These are phyloP conservation scores for Rhytidhysteron rufulum DNA, from an alignment of 2,329 filamentous ascomycete genomes.

Conservation along the genomic window DNA sequence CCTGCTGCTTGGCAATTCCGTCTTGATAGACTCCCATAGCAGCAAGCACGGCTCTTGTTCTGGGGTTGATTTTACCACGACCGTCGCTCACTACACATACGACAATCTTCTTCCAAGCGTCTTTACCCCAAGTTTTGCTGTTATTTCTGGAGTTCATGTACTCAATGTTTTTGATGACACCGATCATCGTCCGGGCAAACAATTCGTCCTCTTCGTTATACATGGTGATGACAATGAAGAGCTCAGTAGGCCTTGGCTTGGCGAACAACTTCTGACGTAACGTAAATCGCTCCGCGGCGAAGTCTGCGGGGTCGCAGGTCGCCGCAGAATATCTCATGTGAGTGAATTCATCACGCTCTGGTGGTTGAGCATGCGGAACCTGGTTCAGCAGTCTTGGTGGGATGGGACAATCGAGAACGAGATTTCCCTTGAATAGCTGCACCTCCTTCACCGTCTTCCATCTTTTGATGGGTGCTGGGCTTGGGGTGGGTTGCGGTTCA, in stretches of 20 bases:
- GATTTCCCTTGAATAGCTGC: slow-evolving; percentile 92
- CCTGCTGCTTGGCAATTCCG: slow-evolving; percentile 96
- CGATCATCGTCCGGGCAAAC: slow-evolving; percentile 92
- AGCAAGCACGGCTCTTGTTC: slow-evolving; percentile 83
- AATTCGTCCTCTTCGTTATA: slow-evolving; percentile 98
- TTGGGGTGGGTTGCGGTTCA: slow-evolving; percentile 46
- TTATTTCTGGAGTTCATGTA: slow-evolving; percentile 92
- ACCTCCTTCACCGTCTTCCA: slow-evolving; percentile 99
- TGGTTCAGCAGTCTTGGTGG: slow-evolving; percentile 84
- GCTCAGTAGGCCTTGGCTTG: slow-evolving; percentile 85
- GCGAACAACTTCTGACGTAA: slow-evolving; percentile 87
- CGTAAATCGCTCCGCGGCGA: slow-evolving; percentile 86
- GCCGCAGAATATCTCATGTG: slow-evolving; percentile 93
- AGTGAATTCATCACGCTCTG: slow-evolving; percentile 80
- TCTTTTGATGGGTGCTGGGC: slow-evolving; percentile 66
- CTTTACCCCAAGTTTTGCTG: slow-evolving; percentile 97
- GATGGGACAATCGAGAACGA: slow-evolving; percentile 94
- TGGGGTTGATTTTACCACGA: slow-evolving; percentile 91
- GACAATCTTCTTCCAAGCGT: slow-evolving; percentile 99
- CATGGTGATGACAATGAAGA: slow-evolving; percentile 97
- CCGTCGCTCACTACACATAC: slow-evolving; percentile 97
- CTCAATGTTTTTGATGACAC: slow-evolving; percentile 98
- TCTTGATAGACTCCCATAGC: slow-evolving; percentile 97
- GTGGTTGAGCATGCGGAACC: slow-evolving; percentile 72
- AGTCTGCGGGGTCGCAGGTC: slow-evolving; percentile 87